Evolutionary conservation across 441 rosid species (phyloP), one percentile per base, ranked within the genome.

Genomic region (Rhodomyrtus psidioides): DNA sequence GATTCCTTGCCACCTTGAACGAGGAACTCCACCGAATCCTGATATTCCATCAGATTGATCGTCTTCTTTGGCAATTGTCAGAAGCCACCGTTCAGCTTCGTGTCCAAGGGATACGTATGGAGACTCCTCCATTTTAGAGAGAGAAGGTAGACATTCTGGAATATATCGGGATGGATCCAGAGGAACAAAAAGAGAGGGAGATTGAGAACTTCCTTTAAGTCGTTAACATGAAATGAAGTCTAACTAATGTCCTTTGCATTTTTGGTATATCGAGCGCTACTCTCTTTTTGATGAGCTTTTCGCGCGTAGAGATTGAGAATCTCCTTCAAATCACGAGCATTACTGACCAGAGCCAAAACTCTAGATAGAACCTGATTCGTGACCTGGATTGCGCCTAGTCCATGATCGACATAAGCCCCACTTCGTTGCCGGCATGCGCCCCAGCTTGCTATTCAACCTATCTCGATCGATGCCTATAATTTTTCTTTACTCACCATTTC

Each of bases 391-490:
- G 13, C 23, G 44, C 42, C 24, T 62, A 30, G 13, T 42, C 7
- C 44, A 0, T 30, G 44, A 30, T 17, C 1, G 13, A 62, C 44
- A 8, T 0, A 0, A 16, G 13, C 75, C 44, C 13, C 7, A 1
- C 23, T 30, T 30, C 23, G 1, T 62, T 62, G 44, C 42, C 23
- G 24, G 12, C 44, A 17, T 30, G 44, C 24, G 1, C 24, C 24
- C 44, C 8, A 24, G 44, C 30, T 62, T 62, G 24, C 75, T 30
- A 30, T 23, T 30, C 13, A 12, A 24, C 75, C 44, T 30, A 51
- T 12, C 15, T 51, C 12, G 15, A 51, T 51, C 53, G 15, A 51
- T 51, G 5, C 12, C 13, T 51, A 12, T 15, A 62, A 62, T 6
- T 62, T 30, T 30, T 65, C 26, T 4, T 59, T 34, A 34, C 15